Base-by-base conservation (phyloP, 2,329 filamentous ascomycete genomes). In the Pseudogymnoascus sp. region DNA sequence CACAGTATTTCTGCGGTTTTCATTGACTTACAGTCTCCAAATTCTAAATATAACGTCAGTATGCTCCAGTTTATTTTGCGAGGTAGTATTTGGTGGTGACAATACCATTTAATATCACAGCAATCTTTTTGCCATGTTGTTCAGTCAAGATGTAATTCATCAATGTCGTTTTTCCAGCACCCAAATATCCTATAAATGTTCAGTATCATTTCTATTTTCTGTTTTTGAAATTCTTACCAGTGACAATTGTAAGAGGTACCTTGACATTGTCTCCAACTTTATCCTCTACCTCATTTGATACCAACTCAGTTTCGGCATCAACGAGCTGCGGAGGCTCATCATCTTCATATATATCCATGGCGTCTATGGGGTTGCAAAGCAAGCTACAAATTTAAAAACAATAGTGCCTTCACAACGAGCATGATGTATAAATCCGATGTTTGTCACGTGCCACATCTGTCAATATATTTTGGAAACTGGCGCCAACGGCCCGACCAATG, bases 111-210 rank as follows among this genome's bases (percentile, higher is more conserved):
- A 99, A 85, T 63, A 99, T 97, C 12, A 99, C 95, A 9, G 95
- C 95, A 74, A 99, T 95, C 72, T 92, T 96, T 81, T 97, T 97
- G 75, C 93, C 93, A 81, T 99, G 95, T 65, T 93, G 88, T 64
- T 93, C 92, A 28, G 89, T 96, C 61, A 99, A 80, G 66, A 99
- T 97, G 75, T 97, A 96, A 75, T 99, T 97, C 64, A 99, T 80
- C 31, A 97, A 77, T 0, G 93, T 97, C 0, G 93, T 97, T 77
- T 99, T 99, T 16, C 95, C 95, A 7, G 95, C 91, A 16, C 95
- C 95, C 3, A 99, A 83, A 72, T 99, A 99, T 3, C 95, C 91
- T 95, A 66, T 25, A 37, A 59, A n/a, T 23, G 14, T 43, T 60
- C 14, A 60, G 59, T 7, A 12, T n/a, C 34, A 40, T 28, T 21